A percentile compares a stretch with the other conserved stretches of the same genome.
phyloP scores from a whole-genome alignment of 2,329 filamentous ascomycete genomes.

The Cytospora mali region DNA sequence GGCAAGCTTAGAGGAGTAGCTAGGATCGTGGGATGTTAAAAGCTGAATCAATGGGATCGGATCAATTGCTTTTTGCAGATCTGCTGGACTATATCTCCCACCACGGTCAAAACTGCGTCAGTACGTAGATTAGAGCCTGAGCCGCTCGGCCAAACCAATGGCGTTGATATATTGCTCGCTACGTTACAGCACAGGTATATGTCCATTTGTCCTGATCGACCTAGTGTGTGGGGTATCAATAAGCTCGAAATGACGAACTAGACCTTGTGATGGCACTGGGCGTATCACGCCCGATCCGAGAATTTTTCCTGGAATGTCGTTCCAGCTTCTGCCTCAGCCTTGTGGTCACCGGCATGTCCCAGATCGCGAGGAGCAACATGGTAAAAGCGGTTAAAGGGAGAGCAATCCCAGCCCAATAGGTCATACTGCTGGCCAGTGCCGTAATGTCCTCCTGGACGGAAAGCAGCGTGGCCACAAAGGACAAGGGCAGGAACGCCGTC shows the following conservation, averaged over 20 bases:
- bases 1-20: constrained; percentile 22
- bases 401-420: not conserved
- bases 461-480: constrained; percentile 2
- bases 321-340: not conserved
- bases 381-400: not conserved
- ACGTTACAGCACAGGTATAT: not conserved
- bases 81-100: not conserved
- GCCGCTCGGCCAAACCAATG: not conserved
- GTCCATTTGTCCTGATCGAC: not conserved
- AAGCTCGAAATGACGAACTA: no score
- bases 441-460: not conserved
- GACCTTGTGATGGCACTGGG: no score
- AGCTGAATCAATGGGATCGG: constrained; percentile 11
- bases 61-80: constrained; percentile 4
- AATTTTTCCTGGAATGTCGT: not conserved
- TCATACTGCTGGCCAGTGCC: not conserved
- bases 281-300: not conserved
- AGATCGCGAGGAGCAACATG: not conserved
- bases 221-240: no score
- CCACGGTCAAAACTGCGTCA: not conserved
- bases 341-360: not conserved
- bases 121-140: not conserved
- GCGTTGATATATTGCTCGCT: not conserved
- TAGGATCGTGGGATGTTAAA: constrained; percentile 20
- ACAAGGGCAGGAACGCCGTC: not conserved